Conservation (phyloP, 345 rosid genomes). For the Eutrema japonicum region DNA sequence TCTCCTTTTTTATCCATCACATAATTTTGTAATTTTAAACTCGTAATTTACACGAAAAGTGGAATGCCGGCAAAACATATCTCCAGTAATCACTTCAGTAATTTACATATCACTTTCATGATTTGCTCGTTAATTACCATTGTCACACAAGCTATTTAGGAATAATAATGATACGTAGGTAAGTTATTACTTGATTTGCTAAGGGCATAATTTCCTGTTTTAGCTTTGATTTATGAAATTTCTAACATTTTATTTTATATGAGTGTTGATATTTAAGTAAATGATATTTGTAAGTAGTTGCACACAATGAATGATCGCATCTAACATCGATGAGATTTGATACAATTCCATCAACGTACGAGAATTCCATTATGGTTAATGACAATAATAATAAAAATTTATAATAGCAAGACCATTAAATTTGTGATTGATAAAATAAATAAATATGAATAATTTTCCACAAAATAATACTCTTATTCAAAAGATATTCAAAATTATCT, state of each 20-base stretch:
- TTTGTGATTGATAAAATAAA: too few species aligned
- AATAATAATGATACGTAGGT: background rate
- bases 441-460: background rate
- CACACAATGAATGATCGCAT: too few species aligned
- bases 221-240: background rate
- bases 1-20: slow-evolving; percentile 49
- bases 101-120: slow-evolving; percentile 23
- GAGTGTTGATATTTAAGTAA: too few species aligned
- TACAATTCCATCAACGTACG: too few species aligned
- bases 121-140: slow-evolving; percentile 10
- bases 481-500: background rate
- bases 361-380: too few species aligned
- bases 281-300: too few species aligned
- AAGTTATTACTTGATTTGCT: background rate
- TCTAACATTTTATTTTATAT: background rate
- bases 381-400: too few species aligned
- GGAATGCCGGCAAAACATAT: slow-evolving; percentile 10
- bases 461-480: background rate
- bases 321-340: too few species aligned
- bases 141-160: background rate
- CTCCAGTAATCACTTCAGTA: slow-evolving; percentile 4
- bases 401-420: too few species aligned
- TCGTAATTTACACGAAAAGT: slow-evolving; percentile 39
- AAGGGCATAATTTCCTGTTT: background rate
- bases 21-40: slow-evolving; percentile 3